Evolutionary conservation across 2,329 filamentous ascomycete species (phyloP).

Genomic region (Talaromyces sp.): DNA sequence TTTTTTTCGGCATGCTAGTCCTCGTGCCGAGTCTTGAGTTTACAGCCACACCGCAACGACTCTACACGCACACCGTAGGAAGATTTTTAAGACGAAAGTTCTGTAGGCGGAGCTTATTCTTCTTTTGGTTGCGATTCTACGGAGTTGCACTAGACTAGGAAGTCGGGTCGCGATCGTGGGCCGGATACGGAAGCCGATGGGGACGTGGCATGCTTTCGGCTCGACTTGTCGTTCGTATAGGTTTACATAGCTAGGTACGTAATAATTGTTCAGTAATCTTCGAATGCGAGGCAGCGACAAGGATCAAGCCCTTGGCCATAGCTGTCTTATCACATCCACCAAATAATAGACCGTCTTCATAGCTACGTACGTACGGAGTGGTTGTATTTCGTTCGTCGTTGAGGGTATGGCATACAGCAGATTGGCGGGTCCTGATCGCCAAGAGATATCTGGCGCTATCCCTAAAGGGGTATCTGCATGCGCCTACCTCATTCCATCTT

Average conservation of each 20-base stretch:
- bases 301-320: neutral
- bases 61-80: neutral
- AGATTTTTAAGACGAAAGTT: neutral
- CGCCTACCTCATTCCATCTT: neutral
- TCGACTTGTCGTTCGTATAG: neutral
- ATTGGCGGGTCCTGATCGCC: conserved; percentile 5
- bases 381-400: neutral
- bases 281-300: neutral
- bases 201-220: neutral
- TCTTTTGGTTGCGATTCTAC: neutral
- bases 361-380: neutral
- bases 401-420: neutral
- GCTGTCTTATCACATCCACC: neutral
- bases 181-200: conserved; percentile 1
- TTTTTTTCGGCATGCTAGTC: neutral
- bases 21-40: neutral
- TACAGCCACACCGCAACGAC: neutral
- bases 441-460: neutral
- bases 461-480: neutral
- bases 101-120: neutral
- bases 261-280: neutral
- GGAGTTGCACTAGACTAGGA: neutral
- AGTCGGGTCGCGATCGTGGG: neutral
- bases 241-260: too few species aligned
- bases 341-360: neutral